Conservation (phyloP, 192 early-diverging fungal genomes). For the Haplosporangium gracile region DNA sequence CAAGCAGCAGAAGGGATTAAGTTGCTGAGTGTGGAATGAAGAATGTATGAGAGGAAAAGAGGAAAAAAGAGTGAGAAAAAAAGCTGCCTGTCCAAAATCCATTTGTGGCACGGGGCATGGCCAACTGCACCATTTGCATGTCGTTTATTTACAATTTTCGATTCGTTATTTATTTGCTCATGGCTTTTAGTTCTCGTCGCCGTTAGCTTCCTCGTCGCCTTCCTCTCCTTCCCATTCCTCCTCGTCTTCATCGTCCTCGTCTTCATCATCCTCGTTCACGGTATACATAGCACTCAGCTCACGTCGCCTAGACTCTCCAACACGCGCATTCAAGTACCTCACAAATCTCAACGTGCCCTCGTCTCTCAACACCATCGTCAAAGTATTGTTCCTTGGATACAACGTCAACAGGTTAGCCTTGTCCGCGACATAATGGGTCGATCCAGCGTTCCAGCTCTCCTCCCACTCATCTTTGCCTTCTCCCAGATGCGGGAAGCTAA, state of each 20-base stretch:
- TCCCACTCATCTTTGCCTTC: constrained; percentile 54
- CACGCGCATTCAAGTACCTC: constrained; percentile 65
- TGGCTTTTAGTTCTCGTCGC: not conserved
- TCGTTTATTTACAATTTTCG: not conserved
- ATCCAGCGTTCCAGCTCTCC: constrained; percentile 65
- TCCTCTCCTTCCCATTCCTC: constrained; percentile 12
- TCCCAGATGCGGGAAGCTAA: constrained; percentile 49
- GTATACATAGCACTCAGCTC: constrained; percentile 41
- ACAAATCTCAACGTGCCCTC: constrained; percentile 70
- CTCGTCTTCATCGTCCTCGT: constrained; percentile 45
- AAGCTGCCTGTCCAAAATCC: no score
- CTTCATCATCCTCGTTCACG: constrained; percentile 47
- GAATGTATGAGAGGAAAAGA: no score
- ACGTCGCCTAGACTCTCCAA: constrained; percentile 40
- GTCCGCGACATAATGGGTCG: constrained; percentile 69
- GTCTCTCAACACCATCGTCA: constrained; percentile 68
- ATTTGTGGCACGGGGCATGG: no score
- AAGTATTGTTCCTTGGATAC: constrained; percentile 65
- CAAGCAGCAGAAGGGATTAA: no score
- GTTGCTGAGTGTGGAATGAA: no score
- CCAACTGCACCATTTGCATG: no score
- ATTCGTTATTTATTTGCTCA: not conserved
- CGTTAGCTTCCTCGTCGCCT: constrained; percentile 5
- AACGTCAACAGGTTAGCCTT: constrained; percentile 64
- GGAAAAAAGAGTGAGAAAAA: no score